Percentiles rank a stretch among this genome's conserved stretches.
Evolutionary conservation across 2,329 filamentous ascomycete genomes (phyloP).

Genomic region (Cladosporium sp.): DNA sequence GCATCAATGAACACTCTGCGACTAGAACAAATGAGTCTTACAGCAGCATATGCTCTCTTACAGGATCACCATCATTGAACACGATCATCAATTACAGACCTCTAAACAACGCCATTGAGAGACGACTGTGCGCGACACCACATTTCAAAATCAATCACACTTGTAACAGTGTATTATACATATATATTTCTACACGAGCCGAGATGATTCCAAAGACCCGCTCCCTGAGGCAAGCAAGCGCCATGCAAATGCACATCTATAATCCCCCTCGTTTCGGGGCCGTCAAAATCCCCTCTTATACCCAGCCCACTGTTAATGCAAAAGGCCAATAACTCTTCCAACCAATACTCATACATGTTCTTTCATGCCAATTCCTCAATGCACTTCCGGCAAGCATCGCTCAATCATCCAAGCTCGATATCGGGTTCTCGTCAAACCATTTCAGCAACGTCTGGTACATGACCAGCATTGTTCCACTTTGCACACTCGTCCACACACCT

Average conservation of each 20-base stretch:
- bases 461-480: slow-evolving; percentile 95
- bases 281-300: background rate
- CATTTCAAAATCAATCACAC: background rate
- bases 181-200: slow-evolving; percentile 20
- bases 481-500: slow-evolving; percentile 94
- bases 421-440: slow-evolving; percentile 65
- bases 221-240: background rate
- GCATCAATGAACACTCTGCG: background rate
- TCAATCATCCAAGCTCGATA: slow-evolving; percentile 32
- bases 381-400: background rate
- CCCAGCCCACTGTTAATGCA: background rate
- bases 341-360: slow-evolving; percentile 12
- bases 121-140: background rate
- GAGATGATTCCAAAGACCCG: slow-evolving; percentile 14
- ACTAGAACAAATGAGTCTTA: background rate
- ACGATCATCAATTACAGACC: background rate
- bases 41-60: background rate
- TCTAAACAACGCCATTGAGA: background rate
- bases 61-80: background rate
- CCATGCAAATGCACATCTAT: slow-evolving; percentile 20
- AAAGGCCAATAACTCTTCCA: background rate
- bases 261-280: slow-evolving; percentile 1
- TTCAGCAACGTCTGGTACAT: slow-evolving; percentile 87
- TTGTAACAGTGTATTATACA: slow-evolving; percentile 8
- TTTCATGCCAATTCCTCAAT: background rate